Base-by-base conservation (phyloP, 805 yeast species). In the Starmerella apis region DNA sequence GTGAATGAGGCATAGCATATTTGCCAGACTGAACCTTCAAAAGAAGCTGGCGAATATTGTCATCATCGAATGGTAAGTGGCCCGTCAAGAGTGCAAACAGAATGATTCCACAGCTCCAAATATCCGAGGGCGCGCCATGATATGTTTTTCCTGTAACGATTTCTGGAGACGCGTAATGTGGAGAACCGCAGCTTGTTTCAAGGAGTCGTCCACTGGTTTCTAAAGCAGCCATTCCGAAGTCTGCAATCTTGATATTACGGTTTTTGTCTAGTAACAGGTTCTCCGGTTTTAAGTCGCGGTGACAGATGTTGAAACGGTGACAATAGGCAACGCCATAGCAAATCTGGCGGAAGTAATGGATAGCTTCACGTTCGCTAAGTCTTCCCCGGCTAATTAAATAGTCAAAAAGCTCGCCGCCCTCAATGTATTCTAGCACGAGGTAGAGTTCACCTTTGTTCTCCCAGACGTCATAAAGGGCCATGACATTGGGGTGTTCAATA, bases 151-250 rank as follows among this genome's bases (percentile, higher is more conserved):
- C 98, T 11, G 95, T 84, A 10, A 92, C 96, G 58, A 92, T 90
- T 65, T 92, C 98, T 0, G 98, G 98, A 9, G 96, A 86, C 1
- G 97, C 98, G 66, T 92, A 92, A 66, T 92, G 98, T 8, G 98
- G 98, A 16, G 96, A 87, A 1, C 98, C 98, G 68, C 98, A 92
- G 18, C 94, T 81, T 3, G 98, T 92, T 65, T 90, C 96, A 51
- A 92, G 71, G 61, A 90, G 69, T 59, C 83, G 79, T 57, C 81
- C 90, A 48, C 76, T 77, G 27, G 86, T 77, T 65, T 92, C 97
- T 42, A 92, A 70, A 6, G 98, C 97, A 16, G 98, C 98, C 98
- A 92, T 92, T 30, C 98, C 98, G 65, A 92, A 92, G 68, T 92
- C 98, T 9, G 98, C 98, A 57, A 92, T 86, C 66, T 92, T 92